A percentile compares a stretch with the other conserved stretches of the same genome.
Conservation (phyloP, 192 early-diverging fungal genomes). For the Coemansia aciculifera region DNA sequence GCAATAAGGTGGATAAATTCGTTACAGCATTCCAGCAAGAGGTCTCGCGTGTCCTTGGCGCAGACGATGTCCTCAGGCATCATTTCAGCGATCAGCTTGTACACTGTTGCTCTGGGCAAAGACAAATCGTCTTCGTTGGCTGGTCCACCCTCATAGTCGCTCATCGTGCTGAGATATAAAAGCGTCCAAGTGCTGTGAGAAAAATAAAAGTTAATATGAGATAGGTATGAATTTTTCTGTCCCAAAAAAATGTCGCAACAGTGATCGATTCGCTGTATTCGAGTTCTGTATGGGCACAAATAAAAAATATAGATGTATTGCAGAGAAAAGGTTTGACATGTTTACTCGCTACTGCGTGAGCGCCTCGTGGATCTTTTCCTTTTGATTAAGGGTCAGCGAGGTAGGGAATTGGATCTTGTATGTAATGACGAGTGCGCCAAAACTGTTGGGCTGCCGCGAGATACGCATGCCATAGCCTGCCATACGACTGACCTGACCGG, state of each 20-base stretch:
- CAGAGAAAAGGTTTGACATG: too few relatives aligned
- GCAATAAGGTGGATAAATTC: constrained; percentile 97
- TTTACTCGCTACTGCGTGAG: constrained; percentile 23
- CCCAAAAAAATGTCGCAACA: background rate
- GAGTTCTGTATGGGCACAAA: background rate
- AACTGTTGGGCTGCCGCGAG: constrained; percentile 75
- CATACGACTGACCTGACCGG: constrained; percentile 74
- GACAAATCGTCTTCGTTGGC: constrained; percentile 83
- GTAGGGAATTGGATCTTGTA: constrained; percentile 81
- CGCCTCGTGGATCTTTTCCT: constrained; percentile 60
- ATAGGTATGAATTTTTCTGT: background rate
- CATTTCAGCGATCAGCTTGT: constrained; percentile 95
- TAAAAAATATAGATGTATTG: background rate
- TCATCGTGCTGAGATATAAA: constrained; percentile 43
- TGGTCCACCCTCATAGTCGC: constrained; percentile 59
- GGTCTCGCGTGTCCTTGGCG: constrained; percentile 94
- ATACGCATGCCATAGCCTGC: constrained; percentile 92
- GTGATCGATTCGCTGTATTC: background rate
- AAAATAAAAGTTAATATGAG: background rate
- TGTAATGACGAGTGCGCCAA: constrained; percentile 85
- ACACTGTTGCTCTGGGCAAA: constrained; percentile 90
- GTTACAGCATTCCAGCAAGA: constrained; percentile 92
- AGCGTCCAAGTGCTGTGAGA: background rate
- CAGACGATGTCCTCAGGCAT: constrained; percentile 86
- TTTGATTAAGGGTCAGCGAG: constrained; percentile 67